Conservation (phyloP, 768 basidiomycete species). For the Wakefieldia striispora region DNA sequence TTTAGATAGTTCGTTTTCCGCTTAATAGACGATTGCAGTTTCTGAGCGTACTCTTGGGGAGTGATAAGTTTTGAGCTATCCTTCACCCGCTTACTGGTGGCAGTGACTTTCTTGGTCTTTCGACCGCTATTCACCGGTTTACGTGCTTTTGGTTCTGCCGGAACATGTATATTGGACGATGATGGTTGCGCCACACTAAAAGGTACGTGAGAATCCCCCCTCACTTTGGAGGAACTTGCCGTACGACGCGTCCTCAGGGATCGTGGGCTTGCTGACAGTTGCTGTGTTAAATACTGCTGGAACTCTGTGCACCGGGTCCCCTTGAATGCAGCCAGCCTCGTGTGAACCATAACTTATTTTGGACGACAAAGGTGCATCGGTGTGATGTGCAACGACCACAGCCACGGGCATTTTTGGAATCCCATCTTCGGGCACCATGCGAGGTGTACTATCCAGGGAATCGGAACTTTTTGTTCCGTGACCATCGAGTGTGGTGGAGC, state of each 20-base stretch:
- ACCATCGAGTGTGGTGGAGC: slow-evolving; percentile 11
- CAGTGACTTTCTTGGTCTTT: slow-evolving; percentile 1
- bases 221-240: background rate
- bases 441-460: background rate
- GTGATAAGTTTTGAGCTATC: slow-evolving; percentile 42
- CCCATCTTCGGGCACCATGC: background rate
- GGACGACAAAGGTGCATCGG: background rate
- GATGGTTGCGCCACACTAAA: background rate
- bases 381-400: background rate
- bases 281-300: slow-evolving; percentile 10
- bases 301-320: background rate
- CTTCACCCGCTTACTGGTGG: slow-evolving; percentile 33
- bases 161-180: background rate
- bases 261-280: slow-evolving; percentile 19
- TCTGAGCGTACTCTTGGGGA: slow-evolving; percentile 54
- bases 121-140: slow-evolving; percentile 25
- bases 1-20: slow-evolving; percentile 39
- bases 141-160: slow-evolving; percentile 9
- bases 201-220: background rate
- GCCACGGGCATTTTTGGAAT: background rate
- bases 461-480: slow-evolving; percentile 1
- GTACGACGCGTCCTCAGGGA: slow-evolving; percentile 9
- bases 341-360: background rate
- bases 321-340: background rate
- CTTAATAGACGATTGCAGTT: slow-evolving; percentile 34